Conservation (phyloP, 345 rosid genomes). For the Eucalyptus sideroxylon region DNA sequence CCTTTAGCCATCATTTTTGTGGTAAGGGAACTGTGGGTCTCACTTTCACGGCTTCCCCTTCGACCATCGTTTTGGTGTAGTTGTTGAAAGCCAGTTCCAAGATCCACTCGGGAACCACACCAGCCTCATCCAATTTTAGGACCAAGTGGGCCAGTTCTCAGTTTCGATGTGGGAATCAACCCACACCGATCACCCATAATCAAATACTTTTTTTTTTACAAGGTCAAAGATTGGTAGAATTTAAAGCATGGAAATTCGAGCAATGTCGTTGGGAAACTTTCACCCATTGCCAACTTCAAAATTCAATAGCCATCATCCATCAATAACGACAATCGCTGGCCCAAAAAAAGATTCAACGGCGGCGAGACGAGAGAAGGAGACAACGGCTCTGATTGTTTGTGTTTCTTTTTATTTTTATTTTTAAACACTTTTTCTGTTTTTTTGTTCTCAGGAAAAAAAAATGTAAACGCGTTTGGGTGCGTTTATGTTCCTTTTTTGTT, state of each 20-base stretch:
- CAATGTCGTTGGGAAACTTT: not conserved
- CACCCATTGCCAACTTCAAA: not conserved
- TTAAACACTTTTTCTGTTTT: too few species aligned
- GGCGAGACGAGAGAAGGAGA: not conserved
- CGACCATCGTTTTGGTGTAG: not conserved
- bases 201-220: not conserved
- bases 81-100: not conserved
- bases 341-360: not conserved
- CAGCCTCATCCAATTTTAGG: too few species aligned
- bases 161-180: not conserved
- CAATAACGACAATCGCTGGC: not conserved
- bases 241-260: not conserved
- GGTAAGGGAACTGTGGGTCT: not conserved
- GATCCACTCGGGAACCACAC: not conserved
- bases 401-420: too few species aligned
- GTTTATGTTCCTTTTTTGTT: too few species aligned
- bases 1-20: not conserved
- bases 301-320: not conserved
- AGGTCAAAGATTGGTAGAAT: not conserved
- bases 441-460: too few species aligned
- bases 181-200: not conserved
- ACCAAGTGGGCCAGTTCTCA: fast-evolving
- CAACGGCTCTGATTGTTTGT: too few species aligned
- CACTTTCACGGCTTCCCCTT: not conserved
- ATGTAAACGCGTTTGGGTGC: too few species aligned